Base-by-base conservation (phyloP, 805 yeast genomes). In the Lachancea kluyveri region DNA sequence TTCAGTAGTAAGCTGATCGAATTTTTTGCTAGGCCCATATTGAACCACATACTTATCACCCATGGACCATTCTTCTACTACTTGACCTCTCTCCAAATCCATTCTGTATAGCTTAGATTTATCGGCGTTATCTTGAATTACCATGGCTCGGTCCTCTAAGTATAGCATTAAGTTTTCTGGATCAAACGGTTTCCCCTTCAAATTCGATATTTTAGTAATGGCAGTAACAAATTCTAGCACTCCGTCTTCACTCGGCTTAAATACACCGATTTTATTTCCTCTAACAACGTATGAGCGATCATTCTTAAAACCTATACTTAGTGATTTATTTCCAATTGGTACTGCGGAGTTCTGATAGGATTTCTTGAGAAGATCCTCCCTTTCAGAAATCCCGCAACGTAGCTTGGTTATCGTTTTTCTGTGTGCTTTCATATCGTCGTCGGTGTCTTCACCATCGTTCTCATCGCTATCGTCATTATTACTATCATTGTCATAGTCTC, bases 21-120 rank as follows among this genome's bases (percentile, higher is more conserved):
- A 80, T 56, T 85, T 86, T 30, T 68, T 57, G n/a, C 74, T 65
- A 4, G 94, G 88, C 2, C 79, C 81, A 52, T 76, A 78, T 18
- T 70, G 65, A 11, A 70, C 71, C 17, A 78, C 64, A 12, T 75
- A 65, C 16, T 59, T 59, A 12, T 54, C 64, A 31, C 70, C 69
- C 13, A 81, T 65, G 21, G 68, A 60, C 92, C 94, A 87, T 50
- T 84, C 92, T 52, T 87, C 95, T n/a, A 87, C 80, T 32, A 87
- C 69, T 48, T 77, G 65, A 9, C 95, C 96, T 36, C 75, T 68
- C 49, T 73, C 81, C 29, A 87, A 57, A 60, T 87, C 96, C 86
- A 86, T 72, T 43, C 74, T 72, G 59, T 69, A 83, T 28, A 87
- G 52, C 18, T 63, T 67, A 25, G 65, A 60, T 14, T 49, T 48